Evolutionary conservation across 108 stramenopile genomes (phyloP), one percentile per base, ranked within the genome.

Genomic region (Cyclotella kingstonii): DNA sequence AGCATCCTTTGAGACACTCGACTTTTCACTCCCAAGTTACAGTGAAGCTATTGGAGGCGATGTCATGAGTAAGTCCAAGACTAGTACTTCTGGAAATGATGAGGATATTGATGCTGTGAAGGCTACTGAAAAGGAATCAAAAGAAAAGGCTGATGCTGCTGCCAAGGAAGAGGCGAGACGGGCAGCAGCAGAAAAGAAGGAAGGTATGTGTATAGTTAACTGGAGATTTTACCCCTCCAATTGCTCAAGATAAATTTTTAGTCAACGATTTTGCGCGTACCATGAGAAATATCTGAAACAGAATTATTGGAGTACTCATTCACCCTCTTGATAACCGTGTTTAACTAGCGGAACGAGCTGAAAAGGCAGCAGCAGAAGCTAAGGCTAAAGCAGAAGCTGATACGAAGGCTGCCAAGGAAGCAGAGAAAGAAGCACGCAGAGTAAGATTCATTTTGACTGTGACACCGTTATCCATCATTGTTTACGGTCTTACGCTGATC

Each of bases 11-110:
- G 84, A 85, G 22, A 85, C 78, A 15, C 68, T 91, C 51, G 90
- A 91, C 40, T 91, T 91, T 59, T 83, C 81, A 2, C 46, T 91
- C 55, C 90, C 90, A 4, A 84, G 81, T 3, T 91, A 91, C 60
- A 70, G 68, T 14, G 35, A 65, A 36, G 77, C 59, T 11, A 36
- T 58, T 15, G 44, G 50, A 38, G 46, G 56, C 17, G 35, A 47
- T 39, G 35, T 47, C 21, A 17, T 46, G 63, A 49, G 54, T 40
- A 28, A 18, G 19, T 34, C 60, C 25, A 70, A 28, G 43, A 58
- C 15, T 19, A 8, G 39, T 1, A 47, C 84, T 14, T 54, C 63
- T 14, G 41, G 50, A 22, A 70, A 67, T 33, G 66, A 79, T 25
- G 57, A 33, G 14, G 76, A 66, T 15, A 57, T 63, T 31, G 78